phyloP scores from a whole-genome alignment of 192 early-diverging fungal species.

The Anaeromyces robustus region DNA sequence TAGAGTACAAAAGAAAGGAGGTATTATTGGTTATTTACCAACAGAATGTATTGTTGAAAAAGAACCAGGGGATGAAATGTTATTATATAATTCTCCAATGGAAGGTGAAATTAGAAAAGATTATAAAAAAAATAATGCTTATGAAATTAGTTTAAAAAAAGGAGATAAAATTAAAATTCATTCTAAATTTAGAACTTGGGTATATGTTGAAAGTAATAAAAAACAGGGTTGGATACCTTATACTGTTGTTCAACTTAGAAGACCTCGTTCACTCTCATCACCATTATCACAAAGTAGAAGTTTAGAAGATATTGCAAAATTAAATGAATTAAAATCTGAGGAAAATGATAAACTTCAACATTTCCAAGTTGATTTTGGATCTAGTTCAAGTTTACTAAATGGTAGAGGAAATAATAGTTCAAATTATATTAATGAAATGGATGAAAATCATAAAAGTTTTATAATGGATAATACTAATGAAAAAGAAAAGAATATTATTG shows the following conservation, averaged over 20 bases:
- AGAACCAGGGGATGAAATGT: background rate
- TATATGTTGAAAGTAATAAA: background rate
- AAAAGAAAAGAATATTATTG: background rate
- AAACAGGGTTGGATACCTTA: background rate
- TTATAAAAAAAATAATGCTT: background rate
- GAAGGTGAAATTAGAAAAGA: background rate
- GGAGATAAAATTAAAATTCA: background rate
- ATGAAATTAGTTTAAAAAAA: background rate
- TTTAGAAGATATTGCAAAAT: background rate
- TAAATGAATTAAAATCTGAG: background rate
- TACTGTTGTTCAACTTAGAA: background rate
- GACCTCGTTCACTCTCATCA: background rate
- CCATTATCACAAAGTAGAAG: background rate
- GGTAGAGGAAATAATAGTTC: background rate
- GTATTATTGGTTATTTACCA: background rate
- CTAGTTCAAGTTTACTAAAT: background rate
- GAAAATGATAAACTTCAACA: background rate
- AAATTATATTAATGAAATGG: background rate
- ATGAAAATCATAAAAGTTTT: background rate
- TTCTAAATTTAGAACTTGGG: background rate
- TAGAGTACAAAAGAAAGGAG: background rate
- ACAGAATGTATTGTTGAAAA: background rate
- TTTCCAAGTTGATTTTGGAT: background rate
- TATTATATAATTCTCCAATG: background rate
- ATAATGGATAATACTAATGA: background rate